These are phyloP conservation scores for Didymella glomerata DNA, from an alignment of 2,329 filamentous ascomycete genomes.

Conservation along the genomic window DNA sequence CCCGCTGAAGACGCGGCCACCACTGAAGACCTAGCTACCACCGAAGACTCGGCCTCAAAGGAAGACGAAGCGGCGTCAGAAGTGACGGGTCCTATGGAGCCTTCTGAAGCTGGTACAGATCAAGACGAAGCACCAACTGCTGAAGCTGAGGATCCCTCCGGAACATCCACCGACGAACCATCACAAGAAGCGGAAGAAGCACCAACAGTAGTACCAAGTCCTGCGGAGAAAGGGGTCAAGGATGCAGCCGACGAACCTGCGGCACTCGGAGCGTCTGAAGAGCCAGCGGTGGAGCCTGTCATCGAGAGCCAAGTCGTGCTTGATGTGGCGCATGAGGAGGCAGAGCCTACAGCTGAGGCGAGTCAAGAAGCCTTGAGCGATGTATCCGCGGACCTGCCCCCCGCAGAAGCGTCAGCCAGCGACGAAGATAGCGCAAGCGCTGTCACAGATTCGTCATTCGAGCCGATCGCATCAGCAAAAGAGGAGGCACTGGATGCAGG, in stretches of 20 bases:
- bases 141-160: background rate
- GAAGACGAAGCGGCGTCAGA: background rate
- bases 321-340: background rate
- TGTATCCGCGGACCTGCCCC: background rate
- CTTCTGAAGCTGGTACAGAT: background rate
- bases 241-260: too few species aligned
- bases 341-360: conserved; percentile 1
- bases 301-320: background rate
- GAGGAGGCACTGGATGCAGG: background rate
- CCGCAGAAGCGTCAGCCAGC: background rate
- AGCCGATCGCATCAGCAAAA: background rate
- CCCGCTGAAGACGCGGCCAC: background rate
- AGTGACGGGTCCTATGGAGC: background rate
- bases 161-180: background rate
- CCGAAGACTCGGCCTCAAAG: background rate
- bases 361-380: background rate
- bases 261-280: background rate
- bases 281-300: background rate
- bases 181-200: background rate
- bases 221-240: background rate
- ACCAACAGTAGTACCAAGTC: background rate
- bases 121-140: background rate
- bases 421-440: background rate
- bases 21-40: background rate
- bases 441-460: background rate